A percentile compares a stretch with the other conserved stretches of the same genome.
Conservation (phyloP, 306 rosid species). For the Castanea mollissima region DNA sequence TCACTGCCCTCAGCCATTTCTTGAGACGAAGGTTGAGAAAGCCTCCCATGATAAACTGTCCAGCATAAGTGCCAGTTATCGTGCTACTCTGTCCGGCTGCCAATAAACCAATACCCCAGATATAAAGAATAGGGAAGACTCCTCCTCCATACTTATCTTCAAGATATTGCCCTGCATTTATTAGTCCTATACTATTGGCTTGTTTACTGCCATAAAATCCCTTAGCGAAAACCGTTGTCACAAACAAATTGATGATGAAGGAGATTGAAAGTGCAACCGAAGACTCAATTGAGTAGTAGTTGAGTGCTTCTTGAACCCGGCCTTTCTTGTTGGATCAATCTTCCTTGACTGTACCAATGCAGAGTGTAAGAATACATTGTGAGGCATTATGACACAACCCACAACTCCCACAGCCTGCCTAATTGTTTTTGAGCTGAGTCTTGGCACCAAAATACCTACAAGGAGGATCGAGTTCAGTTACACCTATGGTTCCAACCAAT, state of each 20-base stretch:
- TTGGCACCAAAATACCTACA: slow-evolving; percentile 76
- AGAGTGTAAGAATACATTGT: slow-evolving; percentile 85
- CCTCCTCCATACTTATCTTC: slow-evolving; percentile 85
- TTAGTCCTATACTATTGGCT: slow-evolving; percentile 71
- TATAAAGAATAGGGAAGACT: slow-evolving; percentile 74
- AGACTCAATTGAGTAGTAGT: slow-evolving; percentile 80
- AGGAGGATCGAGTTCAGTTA: slow-evolving; percentile 26
- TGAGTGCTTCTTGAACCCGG: slow-evolving; percentile 81
- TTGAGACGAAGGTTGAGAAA: slow-evolving; percentile 83
- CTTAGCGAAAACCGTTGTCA: slow-evolving; percentile 77
- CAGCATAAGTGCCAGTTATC: slow-evolving; percentile 87
- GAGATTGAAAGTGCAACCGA: slow-evolving; percentile 66
- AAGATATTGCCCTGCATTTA: slow-evolving; percentile 84
- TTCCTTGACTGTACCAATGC: slow-evolving; percentile 90
- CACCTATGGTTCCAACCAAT: background rate
- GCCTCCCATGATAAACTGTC: slow-evolving; percentile 96
- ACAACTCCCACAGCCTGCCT: slow-evolving; percentile 94
- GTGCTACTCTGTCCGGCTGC: slow-evolving; percentile 97
- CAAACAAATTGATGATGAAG: slow-evolving; percentile 75
- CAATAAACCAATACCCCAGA: slow-evolving; percentile 87
- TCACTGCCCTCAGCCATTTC: slow-evolving; percentile 89
- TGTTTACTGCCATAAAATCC: slow-evolving; percentile 68
- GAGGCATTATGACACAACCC: slow-evolving; percentile 92
- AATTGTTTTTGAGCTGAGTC: slow-evolving; percentile 75
- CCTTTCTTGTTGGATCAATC: slow-evolving; percentile 63